Evolutionary conservation across 2,329 filamentous ascomycete genomes (phyloP).

Genomic region (Fusarium annulatum): DNA sequence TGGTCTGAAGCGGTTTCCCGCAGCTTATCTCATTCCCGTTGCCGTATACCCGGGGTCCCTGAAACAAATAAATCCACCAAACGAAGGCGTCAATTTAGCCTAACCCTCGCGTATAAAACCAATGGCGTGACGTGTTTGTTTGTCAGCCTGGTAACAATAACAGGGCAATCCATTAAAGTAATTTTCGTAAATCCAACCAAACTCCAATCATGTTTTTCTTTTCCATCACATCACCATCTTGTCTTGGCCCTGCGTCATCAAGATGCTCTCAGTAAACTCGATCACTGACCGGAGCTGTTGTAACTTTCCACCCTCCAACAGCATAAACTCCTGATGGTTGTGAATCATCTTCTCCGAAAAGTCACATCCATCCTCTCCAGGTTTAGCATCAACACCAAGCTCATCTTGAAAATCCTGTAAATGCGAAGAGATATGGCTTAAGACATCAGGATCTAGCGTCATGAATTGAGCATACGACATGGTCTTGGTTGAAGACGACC

Average conservation of each 20-base stretch:
- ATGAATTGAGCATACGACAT: constrained; percentile 36
- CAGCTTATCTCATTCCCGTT: not conserved
- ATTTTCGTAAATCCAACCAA: not conserved
- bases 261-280: constrained; percentile 26
- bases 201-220: not conserved
- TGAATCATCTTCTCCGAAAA: constrained; percentile 19
- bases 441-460: constrained; percentile 28
- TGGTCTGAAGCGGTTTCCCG: not conserved
- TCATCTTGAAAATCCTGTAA: constrained; percentile 24
- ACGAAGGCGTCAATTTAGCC: not conserved
- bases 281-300: constrained; percentile 13
- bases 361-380: not conserved
- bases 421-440: constrained; percentile 24
- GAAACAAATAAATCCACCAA: not conserved
- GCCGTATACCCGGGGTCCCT: not conserved
- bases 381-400: constrained; percentile 6
- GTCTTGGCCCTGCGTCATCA: not conserved
- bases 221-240: too few species aligned
- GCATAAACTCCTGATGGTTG: constrained; percentile 29
- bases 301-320: constrained; percentile 23
- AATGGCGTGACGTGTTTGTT: not conserved
- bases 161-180: not conserved
- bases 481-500: not conserved
- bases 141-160: rapidly evolving
- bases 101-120: too few species aligned